phyloP scores from a whole-genome alignment of 331 rosid species.

The Erythrophleum ivorense region DNA sequence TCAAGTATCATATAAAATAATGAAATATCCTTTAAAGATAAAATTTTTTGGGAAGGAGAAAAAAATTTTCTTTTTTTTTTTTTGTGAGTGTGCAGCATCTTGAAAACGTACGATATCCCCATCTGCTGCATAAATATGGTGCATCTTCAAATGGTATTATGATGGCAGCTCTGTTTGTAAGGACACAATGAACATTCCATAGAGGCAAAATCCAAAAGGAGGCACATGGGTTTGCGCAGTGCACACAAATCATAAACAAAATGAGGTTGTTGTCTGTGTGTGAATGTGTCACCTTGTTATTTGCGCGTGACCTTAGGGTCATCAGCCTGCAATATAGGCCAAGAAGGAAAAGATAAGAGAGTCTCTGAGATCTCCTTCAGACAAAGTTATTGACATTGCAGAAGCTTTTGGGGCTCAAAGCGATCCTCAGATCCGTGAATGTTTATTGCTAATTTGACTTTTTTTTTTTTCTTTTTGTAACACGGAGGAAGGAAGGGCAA shows the following conservation, averaged over 20 bases:
- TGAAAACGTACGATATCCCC: constrained; percentile 6
- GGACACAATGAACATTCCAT: constrained; percentile 46
- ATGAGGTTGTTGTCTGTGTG: constrained; percentile 36
- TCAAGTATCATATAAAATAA: too few relatives aligned
- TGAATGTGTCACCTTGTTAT: constrained; percentile 23
- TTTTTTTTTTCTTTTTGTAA: background rate
- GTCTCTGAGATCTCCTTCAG: constrained; percentile 34
- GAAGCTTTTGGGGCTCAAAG: constrained; percentile 45
- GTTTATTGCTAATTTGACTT: background rate
- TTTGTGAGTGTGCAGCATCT: constrained; percentile 4
- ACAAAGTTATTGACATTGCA: constrained; percentile 39
- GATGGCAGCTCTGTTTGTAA: constrained; percentile 35
- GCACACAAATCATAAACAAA: constrained; percentile 37
- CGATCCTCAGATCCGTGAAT: constrained; percentile 58
- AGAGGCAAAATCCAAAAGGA: constrained; percentile 43
- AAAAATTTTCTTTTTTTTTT: too few relatives aligned
- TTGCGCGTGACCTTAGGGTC: constrained; percentile 38
- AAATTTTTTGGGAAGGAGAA: too few relatives aligned
- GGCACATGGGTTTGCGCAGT: constrained; percentile 43
- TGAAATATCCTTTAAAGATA: too few relatives aligned
- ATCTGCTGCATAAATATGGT: background rate
- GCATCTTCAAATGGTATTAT: constrained; percentile 22
- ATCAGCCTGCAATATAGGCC: constrained; percentile 35
- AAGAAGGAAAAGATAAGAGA: background rate
- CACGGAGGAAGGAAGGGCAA: background rate